Evolutionary conservation across 2,329 filamentous ascomycete species (phyloP), one percentile per base, ranked within the genome.

Genomic region (Fusarium beomiforme): DNA sequence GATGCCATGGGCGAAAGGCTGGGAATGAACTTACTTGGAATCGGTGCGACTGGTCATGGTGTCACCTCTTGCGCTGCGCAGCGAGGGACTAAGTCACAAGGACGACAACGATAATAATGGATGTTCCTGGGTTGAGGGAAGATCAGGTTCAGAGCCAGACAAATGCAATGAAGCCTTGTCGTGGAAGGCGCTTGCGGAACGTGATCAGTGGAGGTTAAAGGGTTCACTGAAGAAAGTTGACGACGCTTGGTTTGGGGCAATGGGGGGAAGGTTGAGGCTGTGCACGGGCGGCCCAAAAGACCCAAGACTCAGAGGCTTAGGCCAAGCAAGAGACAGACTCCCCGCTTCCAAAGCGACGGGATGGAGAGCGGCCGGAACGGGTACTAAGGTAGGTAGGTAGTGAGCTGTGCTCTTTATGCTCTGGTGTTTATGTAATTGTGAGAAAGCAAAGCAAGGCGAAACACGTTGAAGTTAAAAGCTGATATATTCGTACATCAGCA

Each of bases 41-140:
- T 82, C 81, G 65, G 78, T 76, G 73, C 81, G 81, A 76, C 72
- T 77, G 71, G 75, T 77, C 76, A 77, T 77, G 73, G 69, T 75
- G 76, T 75, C 73, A 73, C 73, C 72, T 73, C 72, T 71, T 70
- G 68, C 67, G 72, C 67, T 72, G 69, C 67, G 74, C 72, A 72
- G 74, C 70, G 70, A 75, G 69, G 69, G 67, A 76, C 72, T 75
- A 67, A 70, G 65, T 69, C 69, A 74, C 72, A 63, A 62, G 71
- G 64, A 74, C 51, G 57, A 60, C 66, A 65, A 65, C 70, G 64
- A 66, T 60, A 44, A 41, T 64, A 44, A 59, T 69, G 54, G 49
- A 31, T 62, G 66, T 69, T 72, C 49, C 56, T 65, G 34, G 53
- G 59, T 34, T 37, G 33, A 51, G 19, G 21, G 21, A 37, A 55